phyloP scores from a whole-genome alignment of 2,329 filamentous ascomycete genomes.

The Waltergamsia citrina region DNA sequence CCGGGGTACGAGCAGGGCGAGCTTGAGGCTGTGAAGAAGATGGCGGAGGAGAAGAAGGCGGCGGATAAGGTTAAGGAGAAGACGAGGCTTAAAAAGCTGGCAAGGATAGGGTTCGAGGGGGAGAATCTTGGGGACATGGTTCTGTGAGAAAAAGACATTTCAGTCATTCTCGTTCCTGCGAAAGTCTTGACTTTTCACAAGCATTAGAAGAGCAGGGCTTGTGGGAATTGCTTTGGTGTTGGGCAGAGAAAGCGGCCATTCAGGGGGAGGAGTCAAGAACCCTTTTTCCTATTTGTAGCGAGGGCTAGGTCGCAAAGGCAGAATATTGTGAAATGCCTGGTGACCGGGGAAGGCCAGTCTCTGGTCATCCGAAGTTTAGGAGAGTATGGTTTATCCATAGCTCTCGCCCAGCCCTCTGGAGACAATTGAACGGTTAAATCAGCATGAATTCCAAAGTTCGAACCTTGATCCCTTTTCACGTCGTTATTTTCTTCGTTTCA shows the following conservation, averaged over 20 bases:
- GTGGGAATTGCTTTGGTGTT: no score
- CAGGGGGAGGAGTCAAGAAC: slow-evolving; percentile 6
- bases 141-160: slow-evolving; percentile 33
- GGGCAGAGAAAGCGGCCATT: background rate
- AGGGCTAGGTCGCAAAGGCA: slow-evolving; percentile 26
- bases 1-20: slow-evolving; percentile 62
- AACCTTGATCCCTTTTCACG: background rate
- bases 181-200: no score
- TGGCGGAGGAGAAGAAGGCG: slow-evolving; percentile 63
- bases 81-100: slow-evolving; percentile 58
- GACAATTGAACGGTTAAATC: no score
- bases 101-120: slow-evolving; percentile 76
- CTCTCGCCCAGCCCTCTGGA: slow-evolving; percentile 1
- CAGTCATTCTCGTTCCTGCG: no score
- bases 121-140: slow-evolving; percentile 71
- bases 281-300: no score
- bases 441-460: background rate
- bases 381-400: no score
- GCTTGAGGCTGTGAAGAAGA: slow-evolving; percentile 57
- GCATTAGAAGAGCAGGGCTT: no score
- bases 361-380: no score
- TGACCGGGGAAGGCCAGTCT: slow-evolving; percentile 1
- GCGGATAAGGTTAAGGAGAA: slow-evolving; percentile 67
- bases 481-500: no score
- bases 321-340: slow-evolving; percentile 57